Evolutionary conservation across 176 grass and related monocot species (phyloP).

Genomic region (Olyra latifolia): DNA sequence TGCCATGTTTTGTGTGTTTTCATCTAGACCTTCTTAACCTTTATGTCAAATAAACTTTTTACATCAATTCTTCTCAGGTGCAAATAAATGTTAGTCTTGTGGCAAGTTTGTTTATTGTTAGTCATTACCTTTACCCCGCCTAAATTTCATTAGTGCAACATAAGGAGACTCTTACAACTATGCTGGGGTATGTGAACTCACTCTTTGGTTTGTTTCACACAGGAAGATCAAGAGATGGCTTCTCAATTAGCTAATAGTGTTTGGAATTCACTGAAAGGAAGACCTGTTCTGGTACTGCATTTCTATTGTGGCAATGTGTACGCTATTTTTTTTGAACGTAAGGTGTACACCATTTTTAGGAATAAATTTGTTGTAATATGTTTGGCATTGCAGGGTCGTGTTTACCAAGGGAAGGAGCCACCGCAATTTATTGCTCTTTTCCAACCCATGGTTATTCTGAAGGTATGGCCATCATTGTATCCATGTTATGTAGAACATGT

Average conservation of each 20-base stretch:
- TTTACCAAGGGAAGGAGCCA: slow-evolving; percentile 86
- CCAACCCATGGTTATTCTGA: slow-evolving; percentile 90
- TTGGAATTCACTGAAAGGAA: slow-evolving; percentile 82
- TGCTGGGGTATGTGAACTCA: slow-evolving; percentile 20
- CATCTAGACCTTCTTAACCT: background rate
- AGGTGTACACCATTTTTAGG: background rate
- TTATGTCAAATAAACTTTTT: slow-evolving; percentile 9
- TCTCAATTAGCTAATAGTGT: slow-evolving; percentile 57
- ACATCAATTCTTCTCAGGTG: slow-evolving; percentile 4
- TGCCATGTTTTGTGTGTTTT: slow-evolving; percentile 4
- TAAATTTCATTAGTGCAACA: background rate
- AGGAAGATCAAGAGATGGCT: slow-evolving; percentile 75
- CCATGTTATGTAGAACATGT: background rate
- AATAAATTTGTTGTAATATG: slow-evolving; percentile 38
- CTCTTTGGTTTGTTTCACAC: slow-evolving; percentile 43
- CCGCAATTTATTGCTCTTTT: slow-evolving; percentile 89
- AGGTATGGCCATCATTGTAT: slow-evolving; percentile 50
- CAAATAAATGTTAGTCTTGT: slow-evolving; percentile 9
- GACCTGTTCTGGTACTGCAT: slow-evolving; percentile 70
- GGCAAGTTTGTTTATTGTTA: slow-evolving; percentile 8
- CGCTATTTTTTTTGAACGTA: slow-evolving; percentile 1
- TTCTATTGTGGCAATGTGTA: background rate
- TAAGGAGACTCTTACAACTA: background rate
- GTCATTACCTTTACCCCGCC: background rate
- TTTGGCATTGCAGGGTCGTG: slow-evolving; percentile 62